phyloP scores from a whole-genome alignment of 2,329 filamentous ascomycete genomes.

The Penicillium sclerotigenum region DNA sequence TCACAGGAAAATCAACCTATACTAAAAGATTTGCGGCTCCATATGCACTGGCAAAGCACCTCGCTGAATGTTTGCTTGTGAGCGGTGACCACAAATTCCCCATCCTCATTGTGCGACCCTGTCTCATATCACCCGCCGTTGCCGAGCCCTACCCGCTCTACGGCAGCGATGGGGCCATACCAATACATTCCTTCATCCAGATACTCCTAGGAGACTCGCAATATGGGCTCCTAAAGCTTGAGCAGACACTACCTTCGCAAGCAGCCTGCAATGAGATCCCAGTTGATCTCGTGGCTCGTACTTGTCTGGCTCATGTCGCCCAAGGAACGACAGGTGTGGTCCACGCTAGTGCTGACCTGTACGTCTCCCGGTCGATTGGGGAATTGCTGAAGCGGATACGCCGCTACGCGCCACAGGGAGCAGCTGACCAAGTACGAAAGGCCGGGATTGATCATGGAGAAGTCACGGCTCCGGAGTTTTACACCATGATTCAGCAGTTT shows the following conservation, averaged over 20 bases:
- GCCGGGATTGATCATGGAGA: background rate
- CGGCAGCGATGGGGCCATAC: conserved; percentile 15
- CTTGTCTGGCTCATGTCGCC: conserved; percentile 16
- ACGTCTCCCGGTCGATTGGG: background rate
- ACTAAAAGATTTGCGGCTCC: conserved; percentile 11
- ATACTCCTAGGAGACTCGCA: conserved; percentile 5
- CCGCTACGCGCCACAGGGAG: background rate
- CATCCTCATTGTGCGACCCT: conserved; percentile 16
- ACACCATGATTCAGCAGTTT: conserved; percentile 6
- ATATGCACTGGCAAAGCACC: conserved; percentile 18
- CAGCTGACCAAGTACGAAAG: background rate
- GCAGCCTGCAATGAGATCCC: conserved; percentile 17
- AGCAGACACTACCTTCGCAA: background rate
- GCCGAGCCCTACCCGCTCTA: conserved; percentile 17
- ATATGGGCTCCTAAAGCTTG: background rate
- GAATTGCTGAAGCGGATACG: background rate
- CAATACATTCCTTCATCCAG: conserved; percentile 11
- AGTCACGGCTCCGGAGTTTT: conserved; percentile 1
- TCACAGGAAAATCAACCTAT: conserved; percentile 6
- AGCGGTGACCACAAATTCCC: background rate
- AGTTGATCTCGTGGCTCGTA: conserved; percentile 18
- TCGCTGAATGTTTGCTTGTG: conserved; percentile 14
- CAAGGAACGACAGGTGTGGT: conserved; percentile 13
- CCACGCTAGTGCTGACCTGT: conserved; percentile 9
- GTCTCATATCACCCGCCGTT: conserved; percentile 18